Evolutionary conservation across 352 stramenopile species (phyloP).

Genomic region (Pythium pyrilobum): DNA sequence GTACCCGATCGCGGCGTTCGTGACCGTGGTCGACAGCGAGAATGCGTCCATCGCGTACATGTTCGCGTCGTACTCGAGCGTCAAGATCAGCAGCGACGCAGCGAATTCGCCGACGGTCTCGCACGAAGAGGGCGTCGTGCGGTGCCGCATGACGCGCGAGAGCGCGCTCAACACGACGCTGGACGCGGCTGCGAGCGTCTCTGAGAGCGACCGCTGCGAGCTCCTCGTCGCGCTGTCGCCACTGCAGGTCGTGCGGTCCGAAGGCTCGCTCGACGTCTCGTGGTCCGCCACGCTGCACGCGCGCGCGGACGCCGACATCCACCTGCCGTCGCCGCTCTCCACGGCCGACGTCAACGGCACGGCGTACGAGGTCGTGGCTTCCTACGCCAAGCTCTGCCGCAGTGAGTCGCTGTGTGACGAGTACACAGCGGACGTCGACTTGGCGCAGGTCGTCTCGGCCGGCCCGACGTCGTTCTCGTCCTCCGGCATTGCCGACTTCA

Average conservation of each 20-base stretch:
- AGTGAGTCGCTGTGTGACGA: slow-evolving; percentile 33
- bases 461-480: slow-evolving; percentile 30
- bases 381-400: slow-evolving; percentile 42
- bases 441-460: neutral
- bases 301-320: slow-evolving; percentile 31
- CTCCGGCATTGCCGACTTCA: slow-evolving; percentile 26
- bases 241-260: slow-evolving; percentile 25
- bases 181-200: slow-evolving; percentile 18
- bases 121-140: slow-evolving; percentile 19
- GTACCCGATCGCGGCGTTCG: slow-evolving; percentile 44
- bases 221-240: slow-evolving; percentile 28
- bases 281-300: slow-evolving; percentile 35
- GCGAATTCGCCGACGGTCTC: neutral
- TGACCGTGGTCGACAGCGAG: slow-evolving; percentile 30
- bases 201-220: slow-evolving; percentile 40
- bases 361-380: slow-evolving; percentile 44
- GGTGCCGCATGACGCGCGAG: slow-evolving; percentile 41
- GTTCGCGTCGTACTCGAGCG: slow-evolving; percentile 39
- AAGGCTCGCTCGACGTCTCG: slow-evolving; percentile 14
- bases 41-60: slow-evolving; percentile 38
- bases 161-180: slow-evolving; percentile 28
- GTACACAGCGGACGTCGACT: slow-evolving; percentile 14
- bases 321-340: slow-evolving; percentile 37
- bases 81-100: slow-evolving; percentile 21
- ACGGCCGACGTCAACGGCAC: slow-evolving; percentile 14